phyloP scores from a whole-genome alignment of 2,329 filamentous ascomycete genomes.

The Clarireedia homoeocarpa region DNA sequence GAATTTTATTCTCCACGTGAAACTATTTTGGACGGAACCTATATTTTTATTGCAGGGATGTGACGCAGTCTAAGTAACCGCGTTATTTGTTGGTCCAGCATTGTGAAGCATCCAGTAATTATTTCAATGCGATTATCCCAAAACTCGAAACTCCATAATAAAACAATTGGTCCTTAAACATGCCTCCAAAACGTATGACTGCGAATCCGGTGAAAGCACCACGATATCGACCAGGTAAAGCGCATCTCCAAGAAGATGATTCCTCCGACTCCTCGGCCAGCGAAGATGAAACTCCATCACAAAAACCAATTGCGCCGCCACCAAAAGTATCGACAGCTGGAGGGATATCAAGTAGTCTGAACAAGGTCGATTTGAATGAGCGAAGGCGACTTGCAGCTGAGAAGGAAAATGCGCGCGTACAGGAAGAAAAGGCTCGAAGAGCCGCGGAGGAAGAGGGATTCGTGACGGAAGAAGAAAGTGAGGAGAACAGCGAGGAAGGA shows the following conservation, averaged over 20 bases:
- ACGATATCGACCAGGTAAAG: constrained; percentile 81
- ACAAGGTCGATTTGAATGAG: constrained; percentile 45
- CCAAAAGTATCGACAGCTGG: constrained; percentile 50
- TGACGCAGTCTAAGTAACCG: neutral
- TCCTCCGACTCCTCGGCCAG: constrained; percentile 46
- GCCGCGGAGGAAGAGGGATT: constrained; percentile 52
- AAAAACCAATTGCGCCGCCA: constrained; percentile 40
- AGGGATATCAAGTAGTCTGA: constrained; percentile 46
- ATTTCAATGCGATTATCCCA: neutral
- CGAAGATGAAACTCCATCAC: constrained; percentile 34
- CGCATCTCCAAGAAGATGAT: constrained; percentile 40
- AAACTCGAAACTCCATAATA: neutral
- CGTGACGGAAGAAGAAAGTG: constrained; percentile 41
- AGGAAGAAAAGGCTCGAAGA: constrained; percentile 34
- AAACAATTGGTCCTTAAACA: constrained; percentile 21
- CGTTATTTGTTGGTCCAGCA: constrained; percentile 14
- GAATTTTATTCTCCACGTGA: no score
- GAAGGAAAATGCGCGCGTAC: constrained; percentile 40
- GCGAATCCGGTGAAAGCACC: constrained; percentile 76
- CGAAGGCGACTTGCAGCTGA: constrained; percentile 39
- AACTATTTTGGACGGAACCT: no score
- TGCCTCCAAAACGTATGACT: constrained; percentile 82
- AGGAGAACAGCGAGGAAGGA: constrained; percentile 26
- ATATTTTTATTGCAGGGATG: neutral
- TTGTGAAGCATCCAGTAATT: constrained; percentile 10